phyloP scores from a whole-genome alignment of 208 protist genomes.

The Acanthamoeba sp. region DNA sequence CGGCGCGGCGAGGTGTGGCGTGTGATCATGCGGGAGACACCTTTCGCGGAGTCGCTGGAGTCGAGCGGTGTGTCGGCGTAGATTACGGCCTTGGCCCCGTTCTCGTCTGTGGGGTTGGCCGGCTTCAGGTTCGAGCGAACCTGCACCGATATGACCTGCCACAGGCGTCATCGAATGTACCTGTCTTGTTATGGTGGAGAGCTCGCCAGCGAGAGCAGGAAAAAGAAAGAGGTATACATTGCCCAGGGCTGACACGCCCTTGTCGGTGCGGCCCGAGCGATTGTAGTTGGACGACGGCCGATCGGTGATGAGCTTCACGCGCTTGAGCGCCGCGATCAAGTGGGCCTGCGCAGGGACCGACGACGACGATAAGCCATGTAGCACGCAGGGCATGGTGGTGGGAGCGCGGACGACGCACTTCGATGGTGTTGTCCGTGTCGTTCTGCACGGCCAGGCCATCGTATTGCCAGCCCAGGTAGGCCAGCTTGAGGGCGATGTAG shows the following conservation, averaged over 20 bases:
- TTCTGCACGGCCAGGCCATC: constrained; percentile 89
- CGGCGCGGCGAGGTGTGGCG: no score
- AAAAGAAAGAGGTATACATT: constrained; percentile 89
- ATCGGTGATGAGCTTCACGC: constrained; percentile 82
- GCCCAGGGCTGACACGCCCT: constrained; percentile 92
- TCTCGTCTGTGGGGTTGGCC: constrained; percentile 7
- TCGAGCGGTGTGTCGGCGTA: constrained; percentile 16
- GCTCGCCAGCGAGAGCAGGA: no score
- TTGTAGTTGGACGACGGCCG: constrained; percentile 80
- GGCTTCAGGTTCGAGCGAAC: constrained; percentile 81
- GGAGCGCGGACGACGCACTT: no score
- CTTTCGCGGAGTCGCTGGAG: not conserved
- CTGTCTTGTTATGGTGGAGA: no score
- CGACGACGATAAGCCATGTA: no score
- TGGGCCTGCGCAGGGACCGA: no score
- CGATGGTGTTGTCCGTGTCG: constrained; percentile 86
- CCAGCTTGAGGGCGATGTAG: constrained; percentile 89
- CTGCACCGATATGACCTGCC: constrained; percentile 73
- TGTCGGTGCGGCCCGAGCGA: constrained; percentile 93
- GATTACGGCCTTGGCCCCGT: not conserved
- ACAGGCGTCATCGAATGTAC: not conserved
- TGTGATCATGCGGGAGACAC: not conserved
- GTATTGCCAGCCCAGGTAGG: constrained; percentile 91
- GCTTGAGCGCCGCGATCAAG: constrained; percentile 86
- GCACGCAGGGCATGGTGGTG: no score